Base-by-base conservation (phyloP, 2,329 filamentous ascomycete species). In the Pyrenophora tritici-repentis region DNA sequence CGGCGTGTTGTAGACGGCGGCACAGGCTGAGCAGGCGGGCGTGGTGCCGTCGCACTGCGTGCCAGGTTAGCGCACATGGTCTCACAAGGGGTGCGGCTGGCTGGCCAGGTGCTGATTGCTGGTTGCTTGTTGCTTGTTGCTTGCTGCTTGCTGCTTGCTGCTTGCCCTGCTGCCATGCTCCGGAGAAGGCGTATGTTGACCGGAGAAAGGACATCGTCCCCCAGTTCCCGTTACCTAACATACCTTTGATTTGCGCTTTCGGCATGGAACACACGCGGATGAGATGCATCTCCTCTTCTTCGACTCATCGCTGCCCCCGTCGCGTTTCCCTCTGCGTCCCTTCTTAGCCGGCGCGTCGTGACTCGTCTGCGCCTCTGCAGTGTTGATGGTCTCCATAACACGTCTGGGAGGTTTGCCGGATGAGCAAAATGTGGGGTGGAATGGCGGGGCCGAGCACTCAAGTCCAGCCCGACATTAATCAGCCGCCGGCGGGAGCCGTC, bases 1-100 rank as follows among this genome's bases (percentile, higher is more conserved):
- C 76, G 89, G 86, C 41, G 90, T 94, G 55, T 86, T 84, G 71
- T 99, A 97, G 47, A 97, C 93, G 62, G 91, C 96, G 56, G 90
- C 86, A 75, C 94, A 99, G n/a, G 94, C 93, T 6, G 93, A 93
- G 71, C 52, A 55, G 13, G 52, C 52, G 17, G 52, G 52, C 17
- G 48, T 52, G 40, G 52, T 55, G 10, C 93, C 93, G 74, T 97
- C 93, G 73, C 93, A 97, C 82, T 83, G 53, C 43, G 42, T 8
- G 13, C 14, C 48, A 10, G 31, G 56, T 63, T 45, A 66, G 59
- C 50, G 44, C 39, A 18, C 17, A n/a, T 31, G 29, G 35, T 20
- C 16, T 17, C 6, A 29, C 16, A 33, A 17, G 20, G 41, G 39
- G 41, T 47, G 50, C 48, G 39, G 42, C 43, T 42, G 51, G 53